phyloP scores from a whole-genome alignment of 2,329 filamentous ascomycete species.

The Aspergillus pseudotamarii region DNA sequence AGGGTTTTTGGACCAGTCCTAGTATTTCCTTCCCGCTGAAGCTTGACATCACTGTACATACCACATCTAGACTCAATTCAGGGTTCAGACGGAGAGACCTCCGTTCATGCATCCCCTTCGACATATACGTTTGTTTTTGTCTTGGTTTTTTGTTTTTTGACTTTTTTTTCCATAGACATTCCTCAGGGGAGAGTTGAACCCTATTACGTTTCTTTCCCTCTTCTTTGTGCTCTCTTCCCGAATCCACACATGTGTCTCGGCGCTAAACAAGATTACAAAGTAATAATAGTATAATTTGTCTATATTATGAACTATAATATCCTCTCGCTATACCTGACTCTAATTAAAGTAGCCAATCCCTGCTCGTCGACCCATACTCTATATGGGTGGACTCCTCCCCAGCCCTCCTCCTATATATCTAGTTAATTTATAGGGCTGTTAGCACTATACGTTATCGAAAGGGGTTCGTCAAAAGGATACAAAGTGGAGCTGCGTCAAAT shows the following conservation, averaged over 20 bases:
- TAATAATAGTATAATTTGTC: background rate
- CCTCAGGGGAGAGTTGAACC: background rate
- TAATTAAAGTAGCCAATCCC: background rate
- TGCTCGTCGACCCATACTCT: background rate
- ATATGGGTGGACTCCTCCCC: background rate
- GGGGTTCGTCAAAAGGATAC: background rate
- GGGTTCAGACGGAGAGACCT: background rate
- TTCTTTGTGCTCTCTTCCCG: background rate
- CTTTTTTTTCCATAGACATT: background rate
- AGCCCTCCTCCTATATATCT: background rate
- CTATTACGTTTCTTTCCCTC: background rate
- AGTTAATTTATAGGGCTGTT: constrained; percentile 2
- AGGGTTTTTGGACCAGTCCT: background rate
- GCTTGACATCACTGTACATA: background rate
- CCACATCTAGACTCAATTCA: background rate
- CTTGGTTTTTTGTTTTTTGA: background rate
- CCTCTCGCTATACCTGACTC: background rate
- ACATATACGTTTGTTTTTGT: no score
- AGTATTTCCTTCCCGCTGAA: background rate
- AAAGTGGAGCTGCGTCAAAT: background rate
- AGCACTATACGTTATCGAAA: background rate
- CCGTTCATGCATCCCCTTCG: background rate
- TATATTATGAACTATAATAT: constrained; percentile 1
- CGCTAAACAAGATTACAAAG: background rate
- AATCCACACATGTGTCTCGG: background rate